Evolutionary conservation across 2,329 filamentous ascomycete genomes (phyloP).

Genomic region (Colletotrichum tropicale): DNA sequence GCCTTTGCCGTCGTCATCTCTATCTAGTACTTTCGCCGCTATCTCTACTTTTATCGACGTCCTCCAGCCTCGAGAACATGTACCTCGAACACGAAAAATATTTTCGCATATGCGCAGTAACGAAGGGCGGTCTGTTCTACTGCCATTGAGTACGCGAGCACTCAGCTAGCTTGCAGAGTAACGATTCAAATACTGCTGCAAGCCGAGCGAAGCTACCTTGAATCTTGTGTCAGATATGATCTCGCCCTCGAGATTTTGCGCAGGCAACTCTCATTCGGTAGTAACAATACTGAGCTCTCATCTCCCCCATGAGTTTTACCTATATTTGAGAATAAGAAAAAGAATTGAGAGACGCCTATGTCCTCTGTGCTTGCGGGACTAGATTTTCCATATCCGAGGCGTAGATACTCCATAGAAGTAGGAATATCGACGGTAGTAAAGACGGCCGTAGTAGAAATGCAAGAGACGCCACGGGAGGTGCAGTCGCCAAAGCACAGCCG

Average conservation of each 20-base stretch:
- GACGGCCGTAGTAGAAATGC: not conserved
- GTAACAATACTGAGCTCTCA: not conserved
- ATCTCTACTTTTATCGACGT: not conserved
- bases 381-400: not conserved
- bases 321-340: not conserved
- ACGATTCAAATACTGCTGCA: not conserved
- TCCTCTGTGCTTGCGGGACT: not conserved
- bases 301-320: not conserved
- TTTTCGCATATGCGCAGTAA: not conserved
- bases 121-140: not conserved
- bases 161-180: not conserved
- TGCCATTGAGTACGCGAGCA: not conserved
- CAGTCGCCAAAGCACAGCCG: not conserved
- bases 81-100: not conserved
- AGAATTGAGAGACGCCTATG: not conserved
- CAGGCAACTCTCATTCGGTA: not conserved
- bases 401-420: not conserved
- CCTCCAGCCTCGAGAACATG: not conserved
- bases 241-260: not conserved
- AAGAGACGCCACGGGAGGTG: not conserved
- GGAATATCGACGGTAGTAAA: not conserved
- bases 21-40: not conserved
- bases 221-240: not conserved
- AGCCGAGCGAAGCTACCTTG: not conserved
- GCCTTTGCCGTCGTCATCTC: not conserved